Base-by-base conservation (phyloP, 768 basidiomycete species). In the Leucosporidium scottii region DNA sequence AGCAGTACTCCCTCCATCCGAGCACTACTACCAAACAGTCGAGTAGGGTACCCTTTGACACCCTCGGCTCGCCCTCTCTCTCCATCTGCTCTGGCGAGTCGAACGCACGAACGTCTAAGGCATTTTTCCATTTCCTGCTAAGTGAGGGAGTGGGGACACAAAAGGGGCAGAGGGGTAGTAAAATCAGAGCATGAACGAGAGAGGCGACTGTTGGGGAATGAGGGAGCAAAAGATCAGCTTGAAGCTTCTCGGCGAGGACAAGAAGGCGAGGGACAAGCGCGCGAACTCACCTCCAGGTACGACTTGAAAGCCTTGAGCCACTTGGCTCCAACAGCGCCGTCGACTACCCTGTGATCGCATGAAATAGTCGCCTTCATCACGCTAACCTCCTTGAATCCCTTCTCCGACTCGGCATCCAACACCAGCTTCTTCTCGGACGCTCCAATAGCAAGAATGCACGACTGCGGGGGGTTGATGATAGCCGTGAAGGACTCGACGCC, bases 391-490 rank as follows among this genome's bases (percentile, higher is more conserved):
- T 92, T 97, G 83, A 94, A 99, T 50, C 94, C 96, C 76, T 89
- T 91, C 77, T 92, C 91, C 73, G 90, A 87, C 75, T 91, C 88
- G 0, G 88, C 85, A 28, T 91, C 92, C 44, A 90, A 88, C 25
- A 93, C 86, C 21, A 98, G 81, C 62, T 87, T 88, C n/a, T 90
- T 84, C 77, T 86, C 84, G 23, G 91, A 92, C 25, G 87, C 84
- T 47, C 96, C 93, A 74, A 98, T 86, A 55, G 96, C 96, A 68
- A 99, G 87, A 76, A 98, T 99, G 80, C 93, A 97, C 57, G 91
- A 90, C 80, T 98, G 96, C 30, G 96, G 96, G 20, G 89, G 86
- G 83, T 99, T 99, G 85, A 99, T 94, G 82, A 99, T 98, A 57
- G 96, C 96, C 20, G 93, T 97, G 80, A 99, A 99, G 64, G 86